Conservation (phyloP, 352 stramenopile species). For the Globisporangium paroecandrum region DNA sequence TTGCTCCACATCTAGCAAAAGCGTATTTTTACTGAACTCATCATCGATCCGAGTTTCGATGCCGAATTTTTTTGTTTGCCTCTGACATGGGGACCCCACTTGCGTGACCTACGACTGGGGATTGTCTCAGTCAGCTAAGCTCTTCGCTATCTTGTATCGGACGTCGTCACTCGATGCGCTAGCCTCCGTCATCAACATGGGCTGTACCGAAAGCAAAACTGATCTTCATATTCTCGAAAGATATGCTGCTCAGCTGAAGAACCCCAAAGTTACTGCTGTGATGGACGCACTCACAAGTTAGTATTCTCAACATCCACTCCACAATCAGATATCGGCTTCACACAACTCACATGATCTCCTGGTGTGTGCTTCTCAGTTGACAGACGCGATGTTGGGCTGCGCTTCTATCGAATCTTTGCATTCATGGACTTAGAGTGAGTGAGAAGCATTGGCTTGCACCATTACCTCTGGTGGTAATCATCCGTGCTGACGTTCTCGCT, state of each 20-base stretch:
- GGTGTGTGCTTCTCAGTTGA: conserved; percentile 26
- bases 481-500: not conserved
- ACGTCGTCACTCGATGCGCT: conserved; percentile 4
- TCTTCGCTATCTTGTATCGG: not conserved
- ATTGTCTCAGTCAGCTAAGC: too few relatives aligned
- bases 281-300: conserved; percentile 37
- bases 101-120: too few relatives aligned
- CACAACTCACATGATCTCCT: not conserved
- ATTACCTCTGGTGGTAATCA: not conserved
- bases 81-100: not conserved
- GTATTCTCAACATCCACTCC: not conserved
- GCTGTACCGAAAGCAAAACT: conserved; percentile 39
- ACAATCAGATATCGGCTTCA: not conserved
- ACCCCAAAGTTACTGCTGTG: conserved; percentile 26
- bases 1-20: not conserved
- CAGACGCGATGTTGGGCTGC: conserved; percentile 29
- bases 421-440: conserved; percentile 58
- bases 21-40: not conserved
- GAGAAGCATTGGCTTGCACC: not conserved
- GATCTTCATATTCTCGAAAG: conserved; percentile 28
- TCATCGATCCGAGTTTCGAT: not conserved
- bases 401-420: conserved; percentile 45
- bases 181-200: conserved; percentile 21
- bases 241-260: conserved; percentile 38
- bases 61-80: not conserved